These are phyloP conservation scores for Trichoderma atroviride DNA, from an alignment of 2,329 filamentous ascomycete species.

Conservation along the genomic window DNA sequence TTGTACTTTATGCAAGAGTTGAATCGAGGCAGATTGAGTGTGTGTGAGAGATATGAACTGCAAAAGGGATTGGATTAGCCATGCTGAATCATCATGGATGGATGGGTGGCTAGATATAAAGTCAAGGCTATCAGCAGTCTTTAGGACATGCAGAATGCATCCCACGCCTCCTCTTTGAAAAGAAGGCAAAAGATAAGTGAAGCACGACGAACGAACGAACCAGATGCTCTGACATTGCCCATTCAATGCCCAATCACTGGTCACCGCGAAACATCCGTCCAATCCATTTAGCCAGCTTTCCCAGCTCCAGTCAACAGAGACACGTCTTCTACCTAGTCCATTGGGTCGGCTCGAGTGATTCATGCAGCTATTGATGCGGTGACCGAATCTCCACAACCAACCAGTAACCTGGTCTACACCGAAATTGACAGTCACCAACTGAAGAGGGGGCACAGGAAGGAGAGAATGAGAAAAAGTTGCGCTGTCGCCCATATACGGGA, in stretches of 20 bases:
- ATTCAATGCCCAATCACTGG: conserved; percentile 1
- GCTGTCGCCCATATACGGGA: conserved; percentile 6
- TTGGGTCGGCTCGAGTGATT: conserved; percentile 13
- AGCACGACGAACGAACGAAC: background rate
- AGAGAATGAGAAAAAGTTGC: background rate
- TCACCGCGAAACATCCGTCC: background rate
- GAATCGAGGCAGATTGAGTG: background rate
- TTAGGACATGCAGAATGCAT: background rate
- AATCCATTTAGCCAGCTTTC: background rate
- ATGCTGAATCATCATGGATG: background rate
- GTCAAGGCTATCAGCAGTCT: background rate
- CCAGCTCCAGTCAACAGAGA: background rate
- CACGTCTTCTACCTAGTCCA: background rate
- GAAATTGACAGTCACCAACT: conserved; percentile 25
- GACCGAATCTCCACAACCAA: conserved; percentile 27
- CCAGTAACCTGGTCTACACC: conserved; percentile 29
- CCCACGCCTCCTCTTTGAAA: background rate
- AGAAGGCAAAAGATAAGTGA: background rate
- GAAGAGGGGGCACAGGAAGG: background rate
- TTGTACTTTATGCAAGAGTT: background rate
- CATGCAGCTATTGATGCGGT: conserved; percentile 25
- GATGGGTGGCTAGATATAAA: background rate
- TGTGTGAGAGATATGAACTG: background rate
- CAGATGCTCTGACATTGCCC: conserved; percentile 4
- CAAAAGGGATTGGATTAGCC: background rate